Conservation (phyloP, 2,329 filamentous ascomycete genomes). For the Aureobasidium sp. region DNA sequence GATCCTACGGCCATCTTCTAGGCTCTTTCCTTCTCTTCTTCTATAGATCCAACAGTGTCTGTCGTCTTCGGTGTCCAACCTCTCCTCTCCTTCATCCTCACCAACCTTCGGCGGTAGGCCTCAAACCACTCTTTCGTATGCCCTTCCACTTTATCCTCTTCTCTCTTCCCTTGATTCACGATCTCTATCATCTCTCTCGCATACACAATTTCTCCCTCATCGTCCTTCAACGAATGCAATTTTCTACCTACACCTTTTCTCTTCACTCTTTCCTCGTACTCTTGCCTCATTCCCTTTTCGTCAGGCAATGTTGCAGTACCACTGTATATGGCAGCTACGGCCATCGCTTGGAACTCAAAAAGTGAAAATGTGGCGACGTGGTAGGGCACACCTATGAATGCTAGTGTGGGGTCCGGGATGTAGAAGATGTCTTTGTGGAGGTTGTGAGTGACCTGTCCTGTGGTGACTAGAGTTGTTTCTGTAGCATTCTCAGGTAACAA, state of each 20-base stretch:
- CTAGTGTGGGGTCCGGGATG: conserved; percentile 55
- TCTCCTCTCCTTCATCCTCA: conserved; percentile 22
- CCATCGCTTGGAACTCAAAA: conserved; percentile 62
- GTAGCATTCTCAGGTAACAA: conserved; percentile 39
- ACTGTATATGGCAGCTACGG: conserved; percentile 48
- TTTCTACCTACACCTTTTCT: conserved; percentile 33
- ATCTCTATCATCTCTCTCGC: conserved; percentile 31
- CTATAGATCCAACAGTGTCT: not conserved
- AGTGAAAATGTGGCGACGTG: conserved; percentile 60
- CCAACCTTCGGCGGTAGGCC: conserved; percentile 26
- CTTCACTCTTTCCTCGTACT: conserved; percentile 30
- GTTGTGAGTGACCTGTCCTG: conserved; percentile 57
- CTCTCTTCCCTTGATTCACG: conserved; percentile 27
- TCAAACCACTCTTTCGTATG: conserved; percentile 30
- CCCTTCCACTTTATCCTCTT: conserved; percentile 22
- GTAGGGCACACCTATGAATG: conserved; percentile 55
- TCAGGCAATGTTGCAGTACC: conserved; percentile 43
- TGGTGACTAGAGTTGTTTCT: conserved; percentile 50
- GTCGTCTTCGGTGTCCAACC: not conserved
- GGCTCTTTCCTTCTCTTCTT: not conserved
- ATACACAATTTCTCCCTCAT: conserved; percentile 30
- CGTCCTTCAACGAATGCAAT: conserved; percentile 36
- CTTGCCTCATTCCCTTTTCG: conserved; percentile 32
- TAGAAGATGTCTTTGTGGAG: conserved; percentile 65
- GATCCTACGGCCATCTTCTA: no score